Evolutionary conservation across 352 stramenopile genomes (phyloP).

Genomic region (Pilasporangium apinafurcum): DNA sequence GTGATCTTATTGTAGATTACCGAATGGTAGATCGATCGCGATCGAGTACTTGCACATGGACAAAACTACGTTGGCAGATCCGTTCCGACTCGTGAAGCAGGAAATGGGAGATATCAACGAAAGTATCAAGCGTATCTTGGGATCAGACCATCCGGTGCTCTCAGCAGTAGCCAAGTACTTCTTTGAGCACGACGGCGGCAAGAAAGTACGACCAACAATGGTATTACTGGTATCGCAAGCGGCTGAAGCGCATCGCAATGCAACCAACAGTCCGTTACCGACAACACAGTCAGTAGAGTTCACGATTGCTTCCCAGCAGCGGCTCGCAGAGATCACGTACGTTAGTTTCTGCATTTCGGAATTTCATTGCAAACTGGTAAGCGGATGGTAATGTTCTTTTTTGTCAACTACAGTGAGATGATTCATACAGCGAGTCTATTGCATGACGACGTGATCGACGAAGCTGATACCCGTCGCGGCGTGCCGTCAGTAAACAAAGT

Average conservation of each 20-base stretch:
- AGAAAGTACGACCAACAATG: conserved; percentile 98
- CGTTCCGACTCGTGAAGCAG: conserved; percentile 88
- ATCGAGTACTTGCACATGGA: conserved; percentile 53
- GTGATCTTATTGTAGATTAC: conserved; percentile 13
- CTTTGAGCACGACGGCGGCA: conserved; percentile 93
- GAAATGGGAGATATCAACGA: conserved; percentile 91
- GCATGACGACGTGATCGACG: conserved; percentile 99
- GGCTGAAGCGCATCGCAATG: conserved; percentile 74
- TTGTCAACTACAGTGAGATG: conserved; percentile 85
- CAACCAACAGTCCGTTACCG: conserved; percentile 28
- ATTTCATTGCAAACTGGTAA: background rate
- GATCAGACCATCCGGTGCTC: conserved; percentile 96
- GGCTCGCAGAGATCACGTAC: conserved; percentile 83
- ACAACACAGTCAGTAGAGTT: conserved; percentile 66
- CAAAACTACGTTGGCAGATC: conserved; percentile 66
- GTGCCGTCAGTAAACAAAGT: conserved; percentile 93
- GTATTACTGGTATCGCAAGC: conserved; percentile 93
- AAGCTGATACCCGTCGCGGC: conserved; percentile 93
- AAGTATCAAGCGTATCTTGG: conserved; percentile 95
- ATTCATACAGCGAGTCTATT: conserved; percentile 98
- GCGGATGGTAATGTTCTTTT: too few species aligned
- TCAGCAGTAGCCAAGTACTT: conserved; percentile 96
- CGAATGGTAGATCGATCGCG: conserved; percentile 14
- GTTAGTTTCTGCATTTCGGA: conserved; percentile 2
- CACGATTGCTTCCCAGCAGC: conserved; percentile 63